A percentile compares a stretch with the other conserved stretches of the same genome.
Evolutionary conservation across 371 early-diverging fungal species (phyloP).

Genomic region (Rhizopus stolonifer): DNA sequence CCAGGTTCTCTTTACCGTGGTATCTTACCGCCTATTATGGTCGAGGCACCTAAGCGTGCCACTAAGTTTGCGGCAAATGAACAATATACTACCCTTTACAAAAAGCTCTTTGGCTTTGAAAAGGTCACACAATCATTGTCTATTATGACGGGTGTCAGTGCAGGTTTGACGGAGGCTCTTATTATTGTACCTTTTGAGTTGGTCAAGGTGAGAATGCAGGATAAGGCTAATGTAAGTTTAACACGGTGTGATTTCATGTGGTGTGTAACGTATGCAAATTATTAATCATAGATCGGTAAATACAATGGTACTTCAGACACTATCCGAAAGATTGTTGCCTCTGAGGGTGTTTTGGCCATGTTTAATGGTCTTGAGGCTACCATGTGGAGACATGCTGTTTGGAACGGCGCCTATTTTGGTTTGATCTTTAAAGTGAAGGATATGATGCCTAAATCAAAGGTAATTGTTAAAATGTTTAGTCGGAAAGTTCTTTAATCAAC

Average conservation of each 20-base stretch:
- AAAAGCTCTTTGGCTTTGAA: slow-evolving; percentile 66
- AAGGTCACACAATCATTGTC: slow-evolving; percentile 77
- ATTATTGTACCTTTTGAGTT: slow-evolving; percentile 92
- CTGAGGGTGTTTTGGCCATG: slow-evolving; percentile 83
- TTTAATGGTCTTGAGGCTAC: slow-evolving; percentile 95
- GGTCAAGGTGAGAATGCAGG: slow-evolving; percentile 94
- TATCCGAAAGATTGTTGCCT: slow-evolving; percentile 67
- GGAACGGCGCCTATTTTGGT: slow-evolving; percentile 95
- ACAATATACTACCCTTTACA: slow-evolving; percentile 76
- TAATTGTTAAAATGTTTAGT: slow-evolving; percentile 17
- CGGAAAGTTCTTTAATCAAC: no score
- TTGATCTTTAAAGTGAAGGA: slow-evolving; percentile 78
- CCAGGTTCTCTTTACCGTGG: slow-evolving; percentile 88
- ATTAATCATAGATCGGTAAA: slow-evolving; percentile 57
- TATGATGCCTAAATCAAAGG: slow-evolving; percentile 80
- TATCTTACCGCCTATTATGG: slow-evolving; percentile 93
- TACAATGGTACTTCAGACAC: slow-evolving; percentile 78
- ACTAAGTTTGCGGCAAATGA: slow-evolving; percentile 96
- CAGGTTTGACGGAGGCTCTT: slow-evolving; percentile 92
- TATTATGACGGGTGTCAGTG: slow-evolving; percentile 89
- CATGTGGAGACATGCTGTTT: slow-evolving; percentile 91
- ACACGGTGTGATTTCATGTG: not conserved
- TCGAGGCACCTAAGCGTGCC: slow-evolving; percentile 98
- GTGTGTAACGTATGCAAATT: not conserved
- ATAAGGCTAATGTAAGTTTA: slow-evolving; percentile 67